Conservation (phyloP, 2,329 filamentous ascomycete genomes). For the Diaporthe citriasiana region DNA sequence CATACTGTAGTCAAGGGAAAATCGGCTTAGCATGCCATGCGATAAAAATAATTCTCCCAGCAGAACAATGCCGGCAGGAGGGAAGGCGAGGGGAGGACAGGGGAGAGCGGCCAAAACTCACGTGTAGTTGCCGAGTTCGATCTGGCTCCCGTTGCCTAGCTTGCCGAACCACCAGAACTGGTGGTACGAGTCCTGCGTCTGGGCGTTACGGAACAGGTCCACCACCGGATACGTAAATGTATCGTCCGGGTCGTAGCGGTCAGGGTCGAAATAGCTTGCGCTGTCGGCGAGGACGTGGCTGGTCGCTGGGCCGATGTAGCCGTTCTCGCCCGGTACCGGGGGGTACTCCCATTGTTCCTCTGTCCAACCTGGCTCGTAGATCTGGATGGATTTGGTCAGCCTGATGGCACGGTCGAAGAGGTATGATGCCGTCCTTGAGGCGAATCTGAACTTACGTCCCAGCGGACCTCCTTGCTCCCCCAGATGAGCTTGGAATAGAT, state of each 20-base stretch:
- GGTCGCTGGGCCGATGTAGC: slow-evolving; percentile 46
- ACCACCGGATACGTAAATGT: slow-evolving; percentile 18
- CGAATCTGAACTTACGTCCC: slow-evolving; percentile 50
- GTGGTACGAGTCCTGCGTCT: slow-evolving; percentile 1
- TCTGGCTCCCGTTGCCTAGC: slow-evolving; percentile 34
- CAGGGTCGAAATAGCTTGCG: slow-evolving; percentile 11
- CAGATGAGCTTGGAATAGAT: slow-evolving; percentile 47
- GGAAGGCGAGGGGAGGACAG: not conserved
- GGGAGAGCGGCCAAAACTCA: not conserved
- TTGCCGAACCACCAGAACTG: slow-evolving; percentile 37
- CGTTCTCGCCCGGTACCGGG: slow-evolving; percentile 44
- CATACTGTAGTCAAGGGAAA: not conserved
- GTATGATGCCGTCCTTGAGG: too few species aligned
- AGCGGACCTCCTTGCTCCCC: slow-evolving; percentile 49
- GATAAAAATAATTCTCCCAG: not conserved
- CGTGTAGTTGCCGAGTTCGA: slow-evolving; percentile 34
- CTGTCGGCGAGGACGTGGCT: slow-evolving; percentile 35
- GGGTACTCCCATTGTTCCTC: slow-evolving; percentile 48
- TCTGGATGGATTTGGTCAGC: not conserved
- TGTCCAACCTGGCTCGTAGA: slow-evolving; percentile 44
- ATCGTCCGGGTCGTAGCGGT: slow-evolving; percentile 31
- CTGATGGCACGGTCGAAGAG: too few species aligned
- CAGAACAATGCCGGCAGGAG: not conserved
- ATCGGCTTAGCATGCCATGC: not conserved
- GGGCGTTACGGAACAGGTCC: slow-evolving; percentile 17